These are phyloP conservation scores for Bryoglossum gracile DNA, from an alignment of 495 filamentous ascomycete species.

Conservation along the genomic window DNA sequence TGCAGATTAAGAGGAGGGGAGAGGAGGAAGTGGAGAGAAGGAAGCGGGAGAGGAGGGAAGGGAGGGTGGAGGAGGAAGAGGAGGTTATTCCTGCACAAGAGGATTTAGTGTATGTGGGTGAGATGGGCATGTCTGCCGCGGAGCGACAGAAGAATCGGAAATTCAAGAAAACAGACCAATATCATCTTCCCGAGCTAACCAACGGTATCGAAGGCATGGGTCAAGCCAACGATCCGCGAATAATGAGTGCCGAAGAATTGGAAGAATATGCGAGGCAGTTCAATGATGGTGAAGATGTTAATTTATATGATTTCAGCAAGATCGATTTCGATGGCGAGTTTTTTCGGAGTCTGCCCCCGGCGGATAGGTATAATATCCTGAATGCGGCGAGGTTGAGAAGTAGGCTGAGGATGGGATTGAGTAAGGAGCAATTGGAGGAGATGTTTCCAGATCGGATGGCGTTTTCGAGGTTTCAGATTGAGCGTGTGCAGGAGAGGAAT, in stretches of 20 bases:
- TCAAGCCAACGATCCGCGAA: constrained; percentile 79
- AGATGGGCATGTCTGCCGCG: constrained; percentile 69
- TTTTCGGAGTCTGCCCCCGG: constrained; percentile 81
- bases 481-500: constrained; percentile 83
- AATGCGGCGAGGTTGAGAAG: constrained; percentile 86
- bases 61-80: constrained; percentile 36
- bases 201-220: constrained; percentile 75
- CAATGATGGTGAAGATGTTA: constrained; percentile 88
- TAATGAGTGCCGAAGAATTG: constrained; percentile 90
- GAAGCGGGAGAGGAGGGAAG: constrained; percentile 25
- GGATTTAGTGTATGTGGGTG: constrained; percentile 79
- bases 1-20: constrained; percentile 82
- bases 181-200: constrained; percentile 83
- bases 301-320: constrained; percentile 96
- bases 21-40: constrained; percentile 73
- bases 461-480: constrained; percentile 93
- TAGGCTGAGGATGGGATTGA: constrained; percentile 86
- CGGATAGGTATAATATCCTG: constrained; percentile 92
- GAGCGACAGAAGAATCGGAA: constrained; percentile 67
- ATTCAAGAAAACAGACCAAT: constrained; percentile 87
- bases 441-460: constrained; percentile 99
- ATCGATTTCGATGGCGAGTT: constrained; percentile 95
- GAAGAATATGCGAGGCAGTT: constrained; percentile 91
- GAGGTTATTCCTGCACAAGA: constrained; percentile 55
- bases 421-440: constrained; percentile 86